Conservation (phyloP, 2,329 filamentous ascomycete genomes). For the Nannizzia gypsea region DNA sequence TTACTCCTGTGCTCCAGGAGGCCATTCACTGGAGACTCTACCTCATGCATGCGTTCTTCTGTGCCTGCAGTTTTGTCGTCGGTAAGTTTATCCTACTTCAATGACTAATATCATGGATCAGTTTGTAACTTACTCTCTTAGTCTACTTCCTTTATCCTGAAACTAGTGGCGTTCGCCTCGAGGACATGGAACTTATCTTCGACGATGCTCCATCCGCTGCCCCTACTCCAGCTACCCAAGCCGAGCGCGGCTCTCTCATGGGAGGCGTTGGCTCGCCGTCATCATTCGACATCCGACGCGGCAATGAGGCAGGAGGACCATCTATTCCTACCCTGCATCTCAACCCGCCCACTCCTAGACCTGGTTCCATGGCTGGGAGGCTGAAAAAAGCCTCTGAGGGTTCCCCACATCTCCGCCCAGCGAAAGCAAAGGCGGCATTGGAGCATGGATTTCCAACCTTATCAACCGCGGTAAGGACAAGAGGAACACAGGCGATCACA, state of each 20-base stretch:
- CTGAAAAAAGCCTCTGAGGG: slow-evolving; percentile 18
- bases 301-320: slow-evolving; percentile 32
- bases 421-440: slow-evolving; percentile 45
- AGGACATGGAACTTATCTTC: slow-evolving; percentile 93
- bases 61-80: slow-evolving; percentile 85
- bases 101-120: not conserved
- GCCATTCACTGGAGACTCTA: slow-evolving; percentile 90
- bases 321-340: slow-evolving; percentile 73
- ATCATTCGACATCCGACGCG: slow-evolving; percentile 56
- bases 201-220: slow-evolving; percentile 80
- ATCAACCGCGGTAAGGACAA: slow-evolving; percentile 40
- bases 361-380: slow-evolving; percentile 13
- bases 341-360: slow-evolving; percentile 54
- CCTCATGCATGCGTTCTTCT: slow-evolving; percentile 92
- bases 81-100: slow-evolving; percentile 47
- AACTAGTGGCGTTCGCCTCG: slow-evolving; percentile 84
- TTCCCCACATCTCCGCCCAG: slow-evolving; percentile 19
- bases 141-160: slow-evolving; percentile 98
- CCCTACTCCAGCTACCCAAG: slow-evolving; percentile 63
- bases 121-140: slow-evolving; percentile 28
- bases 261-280: slow-evolving; percentile 60
- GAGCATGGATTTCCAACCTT: slow-evolving; percentile 59
- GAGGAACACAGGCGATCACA: slow-evolving; percentile 28
- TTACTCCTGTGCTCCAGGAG: slow-evolving; percentile 88
- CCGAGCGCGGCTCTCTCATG: slow-evolving; percentile 74